Evolutionary conservation across 1,139 yeast genomes (phyloP).

Genomic region (Suhomyces bolitotheri): DNA sequence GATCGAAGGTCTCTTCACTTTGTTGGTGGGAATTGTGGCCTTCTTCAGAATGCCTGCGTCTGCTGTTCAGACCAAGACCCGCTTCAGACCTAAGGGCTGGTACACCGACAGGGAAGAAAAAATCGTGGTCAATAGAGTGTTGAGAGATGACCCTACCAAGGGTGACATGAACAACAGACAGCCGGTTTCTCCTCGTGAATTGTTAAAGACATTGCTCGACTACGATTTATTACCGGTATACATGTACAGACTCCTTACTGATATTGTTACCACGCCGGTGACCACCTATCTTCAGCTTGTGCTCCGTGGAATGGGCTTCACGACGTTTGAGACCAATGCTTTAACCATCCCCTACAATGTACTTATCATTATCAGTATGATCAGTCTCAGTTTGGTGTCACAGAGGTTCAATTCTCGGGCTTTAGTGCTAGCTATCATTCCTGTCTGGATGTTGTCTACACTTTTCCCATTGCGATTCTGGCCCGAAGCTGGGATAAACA

Average conservation of each 20-base stretch:
- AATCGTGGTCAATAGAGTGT: slow-evolving; percentile 60
- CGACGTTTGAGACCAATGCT: slow-evolving; percentile 54
- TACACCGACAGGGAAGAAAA: slow-evolving; percentile 61
- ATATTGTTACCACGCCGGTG: slow-evolving; percentile 44
- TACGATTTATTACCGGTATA: slow-evolving; percentile 60
- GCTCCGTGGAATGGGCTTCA: slow-evolving; percentile 54
- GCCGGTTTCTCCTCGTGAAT: slow-evolving; percentile 42
- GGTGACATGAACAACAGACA: slow-evolving; percentile 71
- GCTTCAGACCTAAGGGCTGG: slow-evolving; percentile 60
- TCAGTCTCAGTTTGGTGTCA: slow-evolving; percentile 40
- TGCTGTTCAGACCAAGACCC: slow-evolving; percentile 54
- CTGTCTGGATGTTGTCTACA: slow-evolving; percentile 22
- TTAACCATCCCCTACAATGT: slow-evolving; percentile 53
- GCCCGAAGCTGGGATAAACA: slow-evolving; percentile 20
- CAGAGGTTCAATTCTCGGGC: slow-evolving; percentile 42
- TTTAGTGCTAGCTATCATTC: slow-evolving; percentile 16
- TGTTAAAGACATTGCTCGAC: slow-evolving; percentile 47
- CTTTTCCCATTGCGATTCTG: slow-evolving; percentile 21
- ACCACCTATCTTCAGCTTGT: slow-evolving; percentile 52
- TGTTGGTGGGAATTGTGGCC: slow-evolving; percentile 53
- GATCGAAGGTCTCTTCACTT: slow-evolving; percentile 61
- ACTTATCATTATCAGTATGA: slow-evolving; percentile 37
- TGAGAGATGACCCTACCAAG: slow-evolving; percentile 69
- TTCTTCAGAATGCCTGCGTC: slow-evolving; percentile 62
- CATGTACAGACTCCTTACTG: slow-evolving; percentile 48